Evolutionary conservation across 2,329 filamentous ascomycete species (phyloP).

Genomic region (Sphaerulina populicola): DNA sequence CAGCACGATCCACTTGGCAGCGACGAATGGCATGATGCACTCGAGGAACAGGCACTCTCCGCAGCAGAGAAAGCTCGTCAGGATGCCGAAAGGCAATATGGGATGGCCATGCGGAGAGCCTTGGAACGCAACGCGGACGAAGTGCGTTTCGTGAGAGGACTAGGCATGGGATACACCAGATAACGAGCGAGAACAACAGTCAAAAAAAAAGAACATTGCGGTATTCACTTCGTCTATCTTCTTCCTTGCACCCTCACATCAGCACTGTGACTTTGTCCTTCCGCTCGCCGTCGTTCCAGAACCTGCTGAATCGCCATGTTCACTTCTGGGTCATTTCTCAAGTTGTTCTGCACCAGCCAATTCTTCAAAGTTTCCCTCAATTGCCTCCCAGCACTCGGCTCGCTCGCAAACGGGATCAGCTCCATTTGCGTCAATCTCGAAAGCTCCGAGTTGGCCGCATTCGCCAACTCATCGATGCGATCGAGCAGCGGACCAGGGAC

Average conservation of each 20-base stretch:
- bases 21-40: slow-evolving; percentile 30
- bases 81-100: slow-evolving; percentile 53
- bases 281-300: slow-evolving; percentile 41
- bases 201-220: too few species aligned
- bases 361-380: slow-evolving; percentile 68
- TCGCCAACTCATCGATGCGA: slow-evolving; percentile 54
- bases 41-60: slow-evolving; percentile 37
- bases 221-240: neutral
- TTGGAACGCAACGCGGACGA: slow-evolving; percentile 72
- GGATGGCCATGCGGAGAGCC: slow-evolving; percentile 63
- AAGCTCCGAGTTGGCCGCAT: slow-evolving; percentile 60
- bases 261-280: neutral
- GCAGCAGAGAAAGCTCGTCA: slow-evolving; percentile 45
- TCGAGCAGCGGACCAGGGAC: slow-evolving; percentile 56
- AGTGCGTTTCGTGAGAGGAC: slow-evolving; percentile 61
- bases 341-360: slow-evolving; percentile 80
- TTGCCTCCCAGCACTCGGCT: slow-evolving; percentile 54
- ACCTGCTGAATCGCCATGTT: slow-evolving; percentile 65
- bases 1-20: slow-evolving; percentile 30
- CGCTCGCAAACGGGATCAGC: slow-evolving; percentile 70
- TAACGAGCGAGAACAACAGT: neutral
- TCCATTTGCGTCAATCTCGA: slow-evolving; percentile 65
- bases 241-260: neutral
- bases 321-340: slow-evolving; percentile 71
- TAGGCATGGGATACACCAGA: slow-evolving; percentile 43